Evolutionary conservation across 768 basidiomycete species (phyloP), one percentile per base, ranked within the genome.

Genomic region (Hydnum rufescens): DNA sequence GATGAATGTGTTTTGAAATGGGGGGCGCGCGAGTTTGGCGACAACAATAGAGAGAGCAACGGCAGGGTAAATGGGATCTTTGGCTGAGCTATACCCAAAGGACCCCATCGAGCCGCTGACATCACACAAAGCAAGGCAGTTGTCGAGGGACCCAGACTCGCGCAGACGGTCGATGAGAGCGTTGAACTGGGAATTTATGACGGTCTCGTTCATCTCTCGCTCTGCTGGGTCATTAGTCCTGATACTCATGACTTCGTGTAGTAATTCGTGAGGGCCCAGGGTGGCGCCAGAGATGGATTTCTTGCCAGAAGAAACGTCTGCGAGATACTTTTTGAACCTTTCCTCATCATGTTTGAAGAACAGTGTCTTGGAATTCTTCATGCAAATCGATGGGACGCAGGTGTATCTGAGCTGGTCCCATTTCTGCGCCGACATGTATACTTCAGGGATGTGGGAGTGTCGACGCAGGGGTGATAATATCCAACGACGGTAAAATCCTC

Each of bases 81-180:
- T 31, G 26, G 6, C 25, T 8, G 6, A 29, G 6, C 13, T 1
- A 34, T 50, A 43, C 8, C 25, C 44, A 16, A 71, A 25, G 8
- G 8, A 23, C 1, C 77, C 78, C 82, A 83, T 84, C 5, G 77
- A 80, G 0, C 77, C 80, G 0, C 78, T 82, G 18, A 83, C 80
- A 59, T 84, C 82, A 62, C 79, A 82, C 26, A 83, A 58, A 0
- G 81, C 81, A 25, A 85, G 60, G 5, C 72, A 69, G 55, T 76
- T 80, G 1, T 77, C 73, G 34, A 85, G 58, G n/a, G 63, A 61
- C 1, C 78, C 77, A 0, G 70, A 64, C 29, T 74, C 72, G n/a
- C 68, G 68, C 3, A 82, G 64, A 3, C 67, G 67, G 18, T 67
- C 63, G 31, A 83, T 64, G 42, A 83, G 66, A 0, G 76, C 66